A percentile compares a stretch with the other conserved stretches of the same genome.
These are phyloP conservation scores for Acrodontium crateriforme DNA, from an alignment of 2,329 filamentous ascomycete species.

Conservation along the genomic window DNA sequence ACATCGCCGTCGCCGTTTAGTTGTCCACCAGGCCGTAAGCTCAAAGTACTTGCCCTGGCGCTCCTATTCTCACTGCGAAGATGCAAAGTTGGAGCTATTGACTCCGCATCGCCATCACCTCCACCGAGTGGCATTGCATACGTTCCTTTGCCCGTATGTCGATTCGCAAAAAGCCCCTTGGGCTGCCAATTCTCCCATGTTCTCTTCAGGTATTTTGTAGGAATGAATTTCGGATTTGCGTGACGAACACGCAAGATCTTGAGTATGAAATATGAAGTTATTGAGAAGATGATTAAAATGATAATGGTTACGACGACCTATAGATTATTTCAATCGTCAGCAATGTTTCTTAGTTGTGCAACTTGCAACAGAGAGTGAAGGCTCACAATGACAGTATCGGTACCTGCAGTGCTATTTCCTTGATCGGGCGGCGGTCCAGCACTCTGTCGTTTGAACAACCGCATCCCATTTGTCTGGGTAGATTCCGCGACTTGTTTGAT, in stretches of 20 bases:
- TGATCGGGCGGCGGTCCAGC: too few species aligned
- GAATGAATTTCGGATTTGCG: slow-evolving; percentile 17
- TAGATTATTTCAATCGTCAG: too few species aligned
- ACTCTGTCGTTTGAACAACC: too few species aligned
- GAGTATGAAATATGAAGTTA: slow-evolving; percentile 7
- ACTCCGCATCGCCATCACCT: too few species aligned
- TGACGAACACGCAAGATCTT: slow-evolving; percentile 11
- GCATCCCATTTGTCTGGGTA: too few species aligned
- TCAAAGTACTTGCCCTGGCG: slow-evolving; percentile 10
- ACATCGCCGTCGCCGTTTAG: slow-evolving; percentile 9
- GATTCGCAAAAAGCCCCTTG: slow-evolving; percentile 5
- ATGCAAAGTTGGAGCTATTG: slow-evolving; percentile 14
- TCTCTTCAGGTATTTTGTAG: slow-evolving; percentile 19
- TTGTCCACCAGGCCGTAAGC: slow-evolving; percentile 13
- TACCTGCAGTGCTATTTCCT: too few species aligned
- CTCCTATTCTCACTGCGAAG: slow-evolving; percentile 12
- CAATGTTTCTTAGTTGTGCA: too few species aligned
- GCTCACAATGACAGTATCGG: too few species aligned
- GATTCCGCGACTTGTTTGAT: too few species aligned
- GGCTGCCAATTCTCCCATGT: slow-evolving; percentile 22
- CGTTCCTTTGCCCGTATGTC: slow-evolving; percentile 19
- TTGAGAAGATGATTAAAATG: too few species aligned
- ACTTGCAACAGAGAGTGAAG: too few species aligned
- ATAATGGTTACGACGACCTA: too few species aligned
- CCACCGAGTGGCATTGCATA: slow-evolving; percentile 16